Conservation (phyloP, 345 rosid genomes). For the Populus alba region DNA sequence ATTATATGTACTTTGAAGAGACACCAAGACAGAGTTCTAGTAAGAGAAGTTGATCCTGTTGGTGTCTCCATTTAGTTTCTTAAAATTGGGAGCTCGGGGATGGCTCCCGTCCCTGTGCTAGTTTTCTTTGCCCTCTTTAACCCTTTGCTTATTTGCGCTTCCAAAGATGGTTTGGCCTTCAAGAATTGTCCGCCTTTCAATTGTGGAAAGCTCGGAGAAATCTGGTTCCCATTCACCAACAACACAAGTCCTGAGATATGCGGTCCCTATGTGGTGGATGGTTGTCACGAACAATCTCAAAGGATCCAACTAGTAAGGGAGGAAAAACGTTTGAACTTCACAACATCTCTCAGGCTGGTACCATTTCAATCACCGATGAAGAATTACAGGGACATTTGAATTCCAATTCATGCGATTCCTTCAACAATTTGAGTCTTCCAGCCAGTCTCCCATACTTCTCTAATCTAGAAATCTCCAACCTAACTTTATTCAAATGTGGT, state of each 20-base stretch:
- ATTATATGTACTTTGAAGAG: no score
- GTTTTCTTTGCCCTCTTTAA: no score
- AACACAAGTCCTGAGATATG: neutral
- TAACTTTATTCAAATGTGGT: conserved; percentile 31
- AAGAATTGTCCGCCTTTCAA: conserved; percentile 6
- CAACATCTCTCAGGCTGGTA: conserved; percentile 28
- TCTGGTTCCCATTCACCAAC: conserved; percentile 23
- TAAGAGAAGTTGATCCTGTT: no score
- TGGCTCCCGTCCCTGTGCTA: no score
- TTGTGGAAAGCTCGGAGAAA: conserved; percentile 25
- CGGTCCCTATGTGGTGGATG: conserved; percentile 17
- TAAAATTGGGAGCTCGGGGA: no score
- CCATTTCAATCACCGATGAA: no score
- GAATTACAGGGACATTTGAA: no score
- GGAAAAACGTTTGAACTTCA: conserved; percentile 23
- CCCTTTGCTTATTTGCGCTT: neutral
- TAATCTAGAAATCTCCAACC: neutral
- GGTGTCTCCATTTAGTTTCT: no score
- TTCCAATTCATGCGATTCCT: no score
- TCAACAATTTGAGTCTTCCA: conserved; percentile 24
- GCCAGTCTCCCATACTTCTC: conserved; percentile 8
- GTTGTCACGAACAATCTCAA: conserved; percentile 4
- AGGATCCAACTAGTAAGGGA: conserved; percentile 24
- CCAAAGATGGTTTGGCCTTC: neutral
- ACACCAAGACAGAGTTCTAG: no score